Conservation (phyloP, 1,139 yeast species). For the Debaryomycetaceae sp. region DNA sequence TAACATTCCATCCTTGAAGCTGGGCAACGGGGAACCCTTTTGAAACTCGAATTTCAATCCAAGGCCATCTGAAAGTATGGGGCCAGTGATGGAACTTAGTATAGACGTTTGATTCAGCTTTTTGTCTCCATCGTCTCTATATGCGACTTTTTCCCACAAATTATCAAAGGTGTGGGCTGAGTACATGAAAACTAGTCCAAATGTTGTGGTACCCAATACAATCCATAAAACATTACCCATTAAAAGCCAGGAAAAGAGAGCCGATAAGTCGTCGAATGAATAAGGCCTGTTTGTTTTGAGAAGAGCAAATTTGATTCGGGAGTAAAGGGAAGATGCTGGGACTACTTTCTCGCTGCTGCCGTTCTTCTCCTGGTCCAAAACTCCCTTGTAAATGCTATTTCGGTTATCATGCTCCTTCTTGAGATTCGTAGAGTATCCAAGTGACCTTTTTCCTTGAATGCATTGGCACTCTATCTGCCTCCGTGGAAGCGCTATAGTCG, state of each 20-base stretch:
- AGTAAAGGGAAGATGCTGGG: background rate
- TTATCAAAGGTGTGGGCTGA: slow-evolving; percentile 41
- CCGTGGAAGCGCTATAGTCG: no score
- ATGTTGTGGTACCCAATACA: slow-evolving; percentile 63
- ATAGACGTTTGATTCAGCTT: slow-evolving; percentile 20
- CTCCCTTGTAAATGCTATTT: no score
- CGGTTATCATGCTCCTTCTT: no score
- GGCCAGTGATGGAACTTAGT: slow-evolving; percentile 32
- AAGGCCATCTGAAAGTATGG: slow-evolving; percentile 38
- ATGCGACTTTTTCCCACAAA: slow-evolving; percentile 18
- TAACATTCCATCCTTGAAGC: slow-evolving; percentile 58
- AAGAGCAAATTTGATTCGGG: slow-evolving; percentile 50
- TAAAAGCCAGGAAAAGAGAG: slow-evolving; percentile 55
- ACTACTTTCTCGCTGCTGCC: no score
- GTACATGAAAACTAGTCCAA: slow-evolving; percentile 51
- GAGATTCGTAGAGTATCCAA: no score
- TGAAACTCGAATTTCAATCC: slow-evolving; percentile 36
- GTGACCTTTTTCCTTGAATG: no score
- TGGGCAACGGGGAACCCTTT: slow-evolving; percentile 39
- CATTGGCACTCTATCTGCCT: no score
- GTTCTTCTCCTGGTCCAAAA: no score
- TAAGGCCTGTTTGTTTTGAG: slow-evolving; percentile 50
- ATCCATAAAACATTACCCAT: slow-evolving; percentile 58
- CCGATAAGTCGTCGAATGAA: slow-evolving; percentile 52
- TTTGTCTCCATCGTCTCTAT: slow-evolving; percentile 9